A percentile compares a stretch with the other conserved stretches of the same genome.
phyloP scores from a whole-genome alignment of 371 early-diverging fungal genomes.

The Apophysomyces sp. region DNA sequence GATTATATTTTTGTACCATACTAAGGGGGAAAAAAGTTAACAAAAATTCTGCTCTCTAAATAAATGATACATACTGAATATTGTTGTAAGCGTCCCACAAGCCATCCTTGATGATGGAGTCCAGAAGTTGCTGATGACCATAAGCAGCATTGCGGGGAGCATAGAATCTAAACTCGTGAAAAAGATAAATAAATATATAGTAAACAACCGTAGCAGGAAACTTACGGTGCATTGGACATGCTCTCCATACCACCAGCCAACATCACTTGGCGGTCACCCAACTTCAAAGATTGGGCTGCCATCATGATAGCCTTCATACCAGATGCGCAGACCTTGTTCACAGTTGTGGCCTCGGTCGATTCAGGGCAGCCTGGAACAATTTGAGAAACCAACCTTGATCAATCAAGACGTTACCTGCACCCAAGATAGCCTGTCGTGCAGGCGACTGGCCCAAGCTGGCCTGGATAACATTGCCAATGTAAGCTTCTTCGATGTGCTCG shows the following conservation, averaged over 20 bases:
- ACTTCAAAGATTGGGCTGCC: slow-evolving; percentile 68
- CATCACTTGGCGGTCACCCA: slow-evolving; percentile 63
- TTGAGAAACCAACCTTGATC: background rate
- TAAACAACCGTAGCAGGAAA: background rate
- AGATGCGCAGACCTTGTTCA: slow-evolving; percentile 95
- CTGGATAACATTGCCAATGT: slow-evolving; percentile 89
- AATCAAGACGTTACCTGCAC: slow-evolving; percentile 45
- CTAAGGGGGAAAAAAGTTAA: background rate
- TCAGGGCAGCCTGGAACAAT: slow-evolving; percentile 65
- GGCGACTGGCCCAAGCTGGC: slow-evolving; percentile 86
- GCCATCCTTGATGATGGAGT: slow-evolving; percentile 94
- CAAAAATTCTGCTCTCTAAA: background rate
- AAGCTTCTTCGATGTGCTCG: slow-evolving; percentile 81
- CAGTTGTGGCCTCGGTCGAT: slow-evolving; percentile 81
- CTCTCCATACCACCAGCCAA: slow-evolving; percentile 96
- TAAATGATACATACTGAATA: slow-evolving; percentile 52
- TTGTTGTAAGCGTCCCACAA: slow-evolving; percentile 93
- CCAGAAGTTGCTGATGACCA: slow-evolving; percentile 81
- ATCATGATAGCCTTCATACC: slow-evolving; percentile 89
- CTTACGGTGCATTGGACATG: slow-evolving; percentile 90
- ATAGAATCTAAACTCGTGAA: slow-evolving; percentile 53
- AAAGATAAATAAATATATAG: background rate
- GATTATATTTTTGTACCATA: slow-evolving; percentile 1
- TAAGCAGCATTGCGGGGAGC: slow-evolving; percentile 67
- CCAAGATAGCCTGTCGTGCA: slow-evolving; percentile 79